phyloP scores from a whole-genome alignment of 805 yeast genomes.

The Middelhovenomyces tepae region DNA sequence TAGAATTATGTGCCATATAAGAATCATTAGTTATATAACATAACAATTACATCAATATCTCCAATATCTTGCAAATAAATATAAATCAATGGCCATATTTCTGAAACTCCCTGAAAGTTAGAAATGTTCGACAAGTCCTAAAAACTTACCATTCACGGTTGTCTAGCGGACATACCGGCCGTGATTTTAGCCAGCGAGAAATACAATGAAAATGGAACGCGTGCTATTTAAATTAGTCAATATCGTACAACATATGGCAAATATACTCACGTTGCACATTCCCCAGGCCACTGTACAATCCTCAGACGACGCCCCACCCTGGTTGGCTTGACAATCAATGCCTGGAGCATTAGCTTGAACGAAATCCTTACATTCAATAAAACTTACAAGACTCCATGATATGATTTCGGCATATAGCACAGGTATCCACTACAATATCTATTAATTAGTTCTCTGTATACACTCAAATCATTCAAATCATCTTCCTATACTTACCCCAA shows the following conservation, averaged over 20 bases:
- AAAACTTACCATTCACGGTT: slow-evolving; percentile 71
- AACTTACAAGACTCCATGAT: slow-evolving; percentile 87
- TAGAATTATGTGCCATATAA: no score
- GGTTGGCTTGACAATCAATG: slow-evolving; percentile 86
- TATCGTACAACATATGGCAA: no score
- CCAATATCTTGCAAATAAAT: no score
- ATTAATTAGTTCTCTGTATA: slow-evolving; percentile 12
- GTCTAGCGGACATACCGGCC: slow-evolving; percentile 95
- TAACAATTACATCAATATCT: no score
- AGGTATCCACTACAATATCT: slow-evolving; percentile 83
- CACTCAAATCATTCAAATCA: neutral
- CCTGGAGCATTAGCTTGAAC: slow-evolving; percentile 8
- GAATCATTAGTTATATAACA: no score
- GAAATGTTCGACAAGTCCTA: no score
- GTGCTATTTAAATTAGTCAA: slow-evolving; percentile 45
- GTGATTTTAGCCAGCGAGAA: slow-evolving; percentile 86
- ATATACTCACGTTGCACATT: slow-evolving; percentile 49
- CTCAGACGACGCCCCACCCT: slow-evolving; percentile 48
- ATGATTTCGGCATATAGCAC: slow-evolving; percentile 97
- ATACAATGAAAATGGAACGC: slow-evolving; percentile 99
- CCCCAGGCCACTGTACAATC: slow-evolving; percentile 98
- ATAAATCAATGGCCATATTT: no score
- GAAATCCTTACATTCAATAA: neutral
- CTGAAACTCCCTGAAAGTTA: no score
- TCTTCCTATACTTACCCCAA: slow-evolving; percentile 53